phyloP scores from a whole-genome alignment of 2,329 filamentous ascomycete species.

The Botrytis cinerea region DNA sequence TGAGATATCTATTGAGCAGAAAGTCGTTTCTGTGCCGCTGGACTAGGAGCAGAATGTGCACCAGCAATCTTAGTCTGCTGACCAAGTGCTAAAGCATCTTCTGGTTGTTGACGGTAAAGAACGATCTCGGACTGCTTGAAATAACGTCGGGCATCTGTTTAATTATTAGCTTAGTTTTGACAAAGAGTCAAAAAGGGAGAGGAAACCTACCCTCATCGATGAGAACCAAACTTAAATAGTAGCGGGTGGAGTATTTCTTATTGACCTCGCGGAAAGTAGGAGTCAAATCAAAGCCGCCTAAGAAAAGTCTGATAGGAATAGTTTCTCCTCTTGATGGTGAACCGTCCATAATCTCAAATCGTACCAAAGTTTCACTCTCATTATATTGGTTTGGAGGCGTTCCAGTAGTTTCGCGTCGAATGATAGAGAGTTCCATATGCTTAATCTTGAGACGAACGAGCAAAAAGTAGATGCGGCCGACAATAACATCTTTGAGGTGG shows the following conservation, averaged over 20 bases:
- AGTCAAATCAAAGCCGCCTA: slow-evolving; percentile 95
- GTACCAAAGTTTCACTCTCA: slow-evolving; percentile 95
- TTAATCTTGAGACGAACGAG: slow-evolving; percentile 98
- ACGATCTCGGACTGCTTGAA: slow-evolving; percentile 99
- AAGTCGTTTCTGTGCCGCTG: slow-evolving; percentile 27
- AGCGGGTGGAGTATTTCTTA: slow-evolving; percentile 98
- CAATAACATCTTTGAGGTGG: slow-evolving; percentile 98
- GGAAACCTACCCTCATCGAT: slow-evolving; percentile 77
- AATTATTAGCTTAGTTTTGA: slow-evolving; percentile 7
- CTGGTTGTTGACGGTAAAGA: slow-evolving; percentile 79
- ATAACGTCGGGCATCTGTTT: slow-evolving; percentile 84
- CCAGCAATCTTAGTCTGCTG: slow-evolving; percentile 43
- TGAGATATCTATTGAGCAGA: slow-evolving; percentile 11
- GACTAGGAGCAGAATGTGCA: slow-evolving; percentile 38
- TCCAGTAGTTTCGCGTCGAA: slow-evolving; percentile 92
- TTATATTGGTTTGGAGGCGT: slow-evolving; percentile 98
- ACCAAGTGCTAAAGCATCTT: slow-evolving; percentile 46
- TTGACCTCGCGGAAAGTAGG: slow-evolving; percentile 99
- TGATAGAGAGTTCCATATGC: slow-evolving; percentile 99
- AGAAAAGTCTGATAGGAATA: slow-evolving; percentile 94
- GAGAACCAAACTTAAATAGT: slow-evolving; percentile 93
- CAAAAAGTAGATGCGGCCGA: slow-evolving; percentile 97
- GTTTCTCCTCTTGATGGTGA: slow-evolving; percentile 93
- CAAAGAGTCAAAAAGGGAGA: slow-evolving; percentile 15
- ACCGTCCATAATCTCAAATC: slow-evolving; percentile 99